Evolutionary conservation across 192 early-diverging fungal species (phyloP).

Genomic region (Rhizoclosmatium globosum): DNA sequence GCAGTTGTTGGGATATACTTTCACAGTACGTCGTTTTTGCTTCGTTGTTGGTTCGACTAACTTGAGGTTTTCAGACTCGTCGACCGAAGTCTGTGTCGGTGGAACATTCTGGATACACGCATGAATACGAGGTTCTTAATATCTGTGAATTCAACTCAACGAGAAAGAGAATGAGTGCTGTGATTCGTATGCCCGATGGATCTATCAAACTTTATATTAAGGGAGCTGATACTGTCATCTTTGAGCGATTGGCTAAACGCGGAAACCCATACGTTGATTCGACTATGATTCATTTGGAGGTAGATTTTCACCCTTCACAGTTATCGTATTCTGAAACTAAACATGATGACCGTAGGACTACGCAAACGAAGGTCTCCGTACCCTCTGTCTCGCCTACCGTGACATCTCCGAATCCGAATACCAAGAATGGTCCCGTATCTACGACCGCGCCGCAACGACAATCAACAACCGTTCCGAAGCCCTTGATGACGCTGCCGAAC

Average conservation of each 20-base stretch:
- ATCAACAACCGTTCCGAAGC: constrained; percentile 86
- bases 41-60: neutral
- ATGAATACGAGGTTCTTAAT: constrained; percentile 90
- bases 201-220: constrained; percentile 89
- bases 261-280: constrained; percentile 49
- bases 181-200: constrained; percentile 88
- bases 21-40: constrained; percentile 44
- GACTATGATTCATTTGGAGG: constrained; percentile 57
- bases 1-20: constrained; percentile 61
- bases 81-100: constrained; percentile 62
- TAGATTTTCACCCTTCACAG: neutral
- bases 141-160: constrained; percentile 99
- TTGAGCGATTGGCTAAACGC: constrained; percentile 79
- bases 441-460: constrained; percentile 82
- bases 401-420: constrained; percentile 91
- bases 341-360: constrained; percentile 72
- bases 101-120: constrained; percentile 50
- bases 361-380: constrained; percentile 95
- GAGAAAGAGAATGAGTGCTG: constrained; percentile 94
- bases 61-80: constrained; percentile 51
- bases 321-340: neutral
- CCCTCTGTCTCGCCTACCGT: constrained; percentile 94
- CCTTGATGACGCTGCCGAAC: constrained; percentile 91
- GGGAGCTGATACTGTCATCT: constrained; percentile 97
- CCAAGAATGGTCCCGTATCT: constrained; percentile 76